Percentiles rank a stretch among this genome's conserved stretches.
Evolutionary conservation across 345 rosid genomes (phyloP).

Genomic region (Populus ilicifolia): DNA sequence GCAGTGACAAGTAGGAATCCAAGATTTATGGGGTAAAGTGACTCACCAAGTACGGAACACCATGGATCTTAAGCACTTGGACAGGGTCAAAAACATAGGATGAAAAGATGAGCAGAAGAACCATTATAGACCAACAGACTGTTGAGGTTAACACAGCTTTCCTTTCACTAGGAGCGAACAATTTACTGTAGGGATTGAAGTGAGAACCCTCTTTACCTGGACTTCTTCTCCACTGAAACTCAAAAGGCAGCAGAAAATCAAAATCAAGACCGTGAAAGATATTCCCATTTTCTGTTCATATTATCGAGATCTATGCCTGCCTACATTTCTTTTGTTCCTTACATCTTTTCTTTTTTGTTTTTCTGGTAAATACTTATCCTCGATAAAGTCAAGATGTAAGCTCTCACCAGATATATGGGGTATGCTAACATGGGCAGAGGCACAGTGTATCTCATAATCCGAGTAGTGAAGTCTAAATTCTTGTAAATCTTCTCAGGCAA

Average conservation of each 20-base stretch:
- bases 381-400: not conserved
- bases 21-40: not conserved
- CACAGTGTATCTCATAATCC: slow-evolving; percentile 51
- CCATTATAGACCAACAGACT: slow-evolving; percentile 71
- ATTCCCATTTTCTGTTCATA: not conserved
- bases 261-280: not conserved
- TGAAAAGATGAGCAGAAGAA: slow-evolving; percentile 37
- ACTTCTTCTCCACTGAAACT: slow-evolving; percentile 24
- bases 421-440: slow-evolving; percentile 69
- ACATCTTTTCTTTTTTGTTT: too few relatives aligned
- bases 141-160: slow-evolving; percentile 32
- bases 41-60: slow-evolving; percentile 71
- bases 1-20: not conserved
- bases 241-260: not conserved
- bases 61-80: slow-evolving; percentile 54
- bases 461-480: slow-evolving; percentile 32
- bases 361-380: not conserved
- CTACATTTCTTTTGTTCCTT: not conserved
- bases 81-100: slow-evolving; percentile 44
- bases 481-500: slow-evolving; percentile 56
- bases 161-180: slow-evolving; percentile 24
- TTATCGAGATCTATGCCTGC: not conserved
- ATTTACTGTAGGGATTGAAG: slow-evolving; percentile 28
- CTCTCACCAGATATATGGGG: slow-evolving; percentile 60
- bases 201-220: slow-evolving; percentile 35